A percentile compares a stretch with the other conserved stretches of the same genome.
Conservation (phyloP, 139 green algal species). For the Chlorella vulgaris region DNA sequence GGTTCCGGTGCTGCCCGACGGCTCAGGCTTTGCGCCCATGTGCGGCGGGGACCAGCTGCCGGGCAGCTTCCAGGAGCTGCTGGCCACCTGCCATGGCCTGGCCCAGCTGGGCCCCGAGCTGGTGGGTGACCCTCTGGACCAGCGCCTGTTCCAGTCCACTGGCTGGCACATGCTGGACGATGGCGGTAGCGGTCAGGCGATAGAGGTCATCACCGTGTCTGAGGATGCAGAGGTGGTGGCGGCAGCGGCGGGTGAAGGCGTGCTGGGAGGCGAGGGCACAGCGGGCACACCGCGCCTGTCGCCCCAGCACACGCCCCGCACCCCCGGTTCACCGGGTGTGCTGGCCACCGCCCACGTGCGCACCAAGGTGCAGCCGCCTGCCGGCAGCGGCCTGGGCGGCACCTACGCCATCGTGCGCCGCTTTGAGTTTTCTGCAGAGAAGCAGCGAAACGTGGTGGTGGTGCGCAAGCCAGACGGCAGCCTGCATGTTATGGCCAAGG, state of each 20-base stretch:
- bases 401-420: slow-evolving; percentile 55
- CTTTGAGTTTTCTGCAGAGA: slow-evolving; percentile 69
- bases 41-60: slow-evolving; percentile 3
- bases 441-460: slow-evolving; percentile 71
- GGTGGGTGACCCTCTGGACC: slow-evolving; percentile 75
- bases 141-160: slow-evolving; percentile 67
- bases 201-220: slow-evolving; percentile 31
- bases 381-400: neutral
- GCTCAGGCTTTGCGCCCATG: neutral
- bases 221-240: slow-evolving; percentile 16
- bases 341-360: slow-evolving; percentile 50
- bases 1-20: neutral
- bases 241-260: neutral
- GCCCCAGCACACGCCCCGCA: neutral
- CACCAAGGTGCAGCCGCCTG: slow-evolving; percentile 53
- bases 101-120: slow-evolving; percentile 52
- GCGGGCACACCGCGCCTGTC: no score
- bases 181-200: slow-evolving; percentile 26
- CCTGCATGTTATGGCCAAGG: slow-evolving; percentile 57
- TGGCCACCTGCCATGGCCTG: slow-evolving; percentile 74
- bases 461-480: slow-evolving; percentile 45
- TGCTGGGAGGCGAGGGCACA: no score
- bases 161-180: slow-evolving; percentile 63
- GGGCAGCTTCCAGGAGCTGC: slow-evolving; percentile 43
- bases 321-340: slow-evolving; percentile 7